Evolutionary conservation across 2,329 filamentous ascomycete species (phyloP).

Genomic region (Cladosporium sp.): DNA sequence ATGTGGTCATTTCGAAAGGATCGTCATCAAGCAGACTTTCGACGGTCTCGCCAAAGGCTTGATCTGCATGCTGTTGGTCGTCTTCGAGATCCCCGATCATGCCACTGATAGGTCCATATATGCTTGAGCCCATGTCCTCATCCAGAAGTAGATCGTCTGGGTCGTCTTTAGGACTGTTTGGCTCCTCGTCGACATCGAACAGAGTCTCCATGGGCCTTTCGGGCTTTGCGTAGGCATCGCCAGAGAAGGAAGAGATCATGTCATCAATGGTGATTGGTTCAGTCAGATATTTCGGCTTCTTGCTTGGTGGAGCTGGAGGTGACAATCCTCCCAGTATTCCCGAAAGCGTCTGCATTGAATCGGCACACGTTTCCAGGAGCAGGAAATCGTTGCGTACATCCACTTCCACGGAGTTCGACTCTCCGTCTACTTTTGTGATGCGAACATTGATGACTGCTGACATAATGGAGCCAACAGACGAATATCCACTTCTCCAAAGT

Average conservation of each 20-base stretch:
- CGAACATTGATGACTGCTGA: conserved; percentile 67
- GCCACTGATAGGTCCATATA: conserved; percentile 32
- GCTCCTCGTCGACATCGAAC: conserved; percentile 28
- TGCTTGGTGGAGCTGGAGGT: conserved; percentile 78
- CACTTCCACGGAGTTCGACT: conserved; percentile 67
- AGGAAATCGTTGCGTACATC: conserved; percentile 82
- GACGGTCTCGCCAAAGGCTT: conserved; percentile 27
- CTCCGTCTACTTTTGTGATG: conserved; percentile 54
- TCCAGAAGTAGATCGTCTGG: conserved; percentile 34
- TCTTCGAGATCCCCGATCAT: conserved; percentile 23
- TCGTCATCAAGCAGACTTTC: conserved; percentile 36
- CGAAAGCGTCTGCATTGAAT: conserved; percentile 91
- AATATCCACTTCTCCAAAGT: conserved; percentile 65
- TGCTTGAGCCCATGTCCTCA: conserved; percentile 29
- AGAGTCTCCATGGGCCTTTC: conserved; percentile 57
- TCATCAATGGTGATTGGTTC: conserved; percentile 81
- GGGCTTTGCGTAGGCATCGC: conserved; percentile 68
- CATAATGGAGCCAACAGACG: conserved; percentile 82
- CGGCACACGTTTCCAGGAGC: conserved; percentile 89
- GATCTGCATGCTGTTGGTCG: conserved; percentile 18
- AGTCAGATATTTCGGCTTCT: conserved; percentile 80
- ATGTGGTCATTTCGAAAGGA: conserved; percentile 34
- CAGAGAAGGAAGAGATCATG: conserved; percentile 83
- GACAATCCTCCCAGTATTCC: conserved; percentile 72
- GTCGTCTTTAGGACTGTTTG: conserved; percentile 16